phyloP scores from a whole-genome alignment of 2,329 filamentous ascomycete genomes.

The Elsinoe australis region DNA sequence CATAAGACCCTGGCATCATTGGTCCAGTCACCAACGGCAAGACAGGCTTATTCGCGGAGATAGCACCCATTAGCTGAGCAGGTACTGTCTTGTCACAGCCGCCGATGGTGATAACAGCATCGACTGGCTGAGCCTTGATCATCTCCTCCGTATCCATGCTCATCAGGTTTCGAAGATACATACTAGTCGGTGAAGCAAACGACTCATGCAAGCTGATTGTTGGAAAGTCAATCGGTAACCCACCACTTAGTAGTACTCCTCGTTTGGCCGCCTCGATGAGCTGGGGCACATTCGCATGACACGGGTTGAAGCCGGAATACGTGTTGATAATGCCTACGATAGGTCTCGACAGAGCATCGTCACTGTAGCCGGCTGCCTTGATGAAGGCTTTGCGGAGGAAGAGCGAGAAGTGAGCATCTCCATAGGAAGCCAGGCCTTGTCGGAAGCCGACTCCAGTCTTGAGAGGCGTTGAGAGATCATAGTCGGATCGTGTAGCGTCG shows the following conservation, averaged over 20 bases:
- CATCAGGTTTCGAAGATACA: constrained; percentile 69
- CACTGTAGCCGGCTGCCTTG: constrained; percentile 66
- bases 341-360: constrained; percentile 61
- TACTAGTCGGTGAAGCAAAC: constrained; percentile 63
- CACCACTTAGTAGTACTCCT: constrained; percentile 59
- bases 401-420: constrained; percentile 66
- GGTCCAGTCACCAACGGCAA: constrained; percentile 63
- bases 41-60: constrained; percentile 65
- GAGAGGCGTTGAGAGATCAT: constrained; percentile 52
- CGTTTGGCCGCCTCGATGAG: constrained; percentile 63
- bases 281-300: constrained; percentile 64
- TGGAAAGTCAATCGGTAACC: constrained; percentile 63
- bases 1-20: constrained; percentile 65
- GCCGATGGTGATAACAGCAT: constrained; percentile 60
- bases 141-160: constrained; percentile 76
- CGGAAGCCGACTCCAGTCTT: constrained; percentile 48
- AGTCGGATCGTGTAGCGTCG: constrained; percentile 37
- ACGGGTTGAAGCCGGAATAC: constrained; percentile 65
- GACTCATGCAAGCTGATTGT: constrained; percentile 65
- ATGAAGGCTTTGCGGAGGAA: constrained; percentile 71
- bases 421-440: constrained; percentile 60
- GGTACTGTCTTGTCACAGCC: constrained; percentile 69
- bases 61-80: constrained; percentile 67
- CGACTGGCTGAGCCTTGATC: constrained; percentile 63
- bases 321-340: constrained; percentile 72